Evolutionary conservation across 1,284 basidiomycete species (phyloP).

Genomic region (Mycosarcoma maydis): DNA sequence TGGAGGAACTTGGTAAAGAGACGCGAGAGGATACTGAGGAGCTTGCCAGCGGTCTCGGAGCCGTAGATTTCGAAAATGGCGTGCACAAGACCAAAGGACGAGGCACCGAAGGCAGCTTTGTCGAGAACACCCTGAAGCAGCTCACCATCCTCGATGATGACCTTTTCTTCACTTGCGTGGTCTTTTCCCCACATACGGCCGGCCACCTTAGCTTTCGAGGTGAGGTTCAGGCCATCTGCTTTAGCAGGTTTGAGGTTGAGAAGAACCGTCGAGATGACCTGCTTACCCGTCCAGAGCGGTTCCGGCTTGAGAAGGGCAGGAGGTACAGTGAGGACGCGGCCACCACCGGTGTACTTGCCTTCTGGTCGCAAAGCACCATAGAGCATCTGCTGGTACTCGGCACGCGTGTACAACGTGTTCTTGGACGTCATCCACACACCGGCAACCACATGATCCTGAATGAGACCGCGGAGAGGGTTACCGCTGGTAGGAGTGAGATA

Average conservation of each 20-base stretch:
- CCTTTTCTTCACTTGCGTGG: constrained; percentile 78
- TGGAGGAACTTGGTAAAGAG: constrained; percentile 97
- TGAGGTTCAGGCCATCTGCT: constrained; percentile 84
- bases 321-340: constrained; percentile 82
- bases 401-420: constrained; percentile 91
- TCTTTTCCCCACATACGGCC: constrained; percentile 77
- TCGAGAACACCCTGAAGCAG: constrained; percentile 92
- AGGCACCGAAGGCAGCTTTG: constrained; percentile 96
- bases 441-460: constrained; percentile 98
- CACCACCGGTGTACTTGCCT: constrained; percentile 75
- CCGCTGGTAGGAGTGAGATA: constrained; percentile 98
- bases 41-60: constrained; percentile 83
- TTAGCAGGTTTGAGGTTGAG: constrained; percentile 85
- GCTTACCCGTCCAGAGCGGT: constrained; percentile 97
- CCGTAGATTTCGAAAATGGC: constrained; percentile 99
- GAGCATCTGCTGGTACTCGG: constrained; percentile 95
- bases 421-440: constrained; percentile 99
- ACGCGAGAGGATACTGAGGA: constrained; percentile 91
- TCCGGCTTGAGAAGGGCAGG: constrained; percentile 91
- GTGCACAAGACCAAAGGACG: constrained; percentile 94
- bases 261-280: constrained; percentile 76
- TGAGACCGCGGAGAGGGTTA: constrained; percentile 94
- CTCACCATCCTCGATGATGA: constrained; percentile 92
- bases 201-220: constrained; percentile 86
- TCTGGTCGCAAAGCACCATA: constrained; percentile 95